Evolutionary conservation across 2,329 filamentous ascomycete species (phyloP).

Genomic region (Cytospora chrysosperma): DNA sequence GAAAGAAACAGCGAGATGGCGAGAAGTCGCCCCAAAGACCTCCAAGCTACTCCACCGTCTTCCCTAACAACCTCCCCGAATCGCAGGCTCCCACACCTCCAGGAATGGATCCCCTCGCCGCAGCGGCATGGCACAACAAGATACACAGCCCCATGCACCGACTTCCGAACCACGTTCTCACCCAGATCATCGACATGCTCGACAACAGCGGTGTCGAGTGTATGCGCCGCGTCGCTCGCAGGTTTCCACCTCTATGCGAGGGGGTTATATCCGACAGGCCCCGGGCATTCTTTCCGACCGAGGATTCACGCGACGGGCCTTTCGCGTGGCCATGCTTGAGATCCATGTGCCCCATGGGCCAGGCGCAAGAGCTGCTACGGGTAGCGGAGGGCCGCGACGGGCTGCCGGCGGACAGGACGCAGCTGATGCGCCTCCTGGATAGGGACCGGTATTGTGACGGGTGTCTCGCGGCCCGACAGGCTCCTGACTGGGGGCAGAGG

Average conservation of each 20-base stretch:
- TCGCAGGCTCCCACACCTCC: background rate
- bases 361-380: background rate
- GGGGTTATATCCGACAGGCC: background rate
- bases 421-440: background rate
- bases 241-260: background rate
- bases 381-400: background rate
- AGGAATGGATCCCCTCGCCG: background rate
- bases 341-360: background rate
- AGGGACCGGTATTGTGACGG: constrained; percentile 2
- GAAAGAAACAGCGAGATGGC: background rate
- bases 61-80: background rate
- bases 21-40: background rate
- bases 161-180: constrained; percentile 1
- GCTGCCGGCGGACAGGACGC: background rate
- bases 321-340: background rate
- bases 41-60: background rate
- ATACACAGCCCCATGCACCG: background rate
- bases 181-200: background rate
- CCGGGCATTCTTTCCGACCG: background rate
- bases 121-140: constrained; percentile 3
- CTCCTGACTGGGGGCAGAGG: background rate
- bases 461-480: background rate
- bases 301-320: background rate
- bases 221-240: constrained; percentile 5
- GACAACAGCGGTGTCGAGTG: constrained; percentile 10